Base-by-base conservation (phyloP, 2,329 filamentous ascomycete genomes). In the Penicillium thymicola region DNA sequence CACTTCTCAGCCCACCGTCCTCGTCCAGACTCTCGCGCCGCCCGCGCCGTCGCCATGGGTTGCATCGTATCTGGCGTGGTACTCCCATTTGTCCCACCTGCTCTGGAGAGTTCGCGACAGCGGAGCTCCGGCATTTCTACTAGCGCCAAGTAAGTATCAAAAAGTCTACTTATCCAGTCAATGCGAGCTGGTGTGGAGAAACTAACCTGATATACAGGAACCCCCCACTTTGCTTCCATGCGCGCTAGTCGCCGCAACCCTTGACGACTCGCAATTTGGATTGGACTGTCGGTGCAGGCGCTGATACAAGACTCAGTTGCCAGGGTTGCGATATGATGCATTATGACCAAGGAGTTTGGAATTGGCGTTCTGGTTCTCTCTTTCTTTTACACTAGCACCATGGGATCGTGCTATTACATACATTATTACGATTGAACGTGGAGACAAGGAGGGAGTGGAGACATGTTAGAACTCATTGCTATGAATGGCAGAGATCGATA, bases 11-110 rank as follows among this genome's bases (percentile, higher is more conserved):
- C 75, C 21, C 75, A 72, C 52, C 72, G 73, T 57, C 70, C 75
- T 36, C 72, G 63, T 25, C 72, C 73, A 18, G 71, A 75, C 43
- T 74, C 70, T 48, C 75, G 72, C 41, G 67, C 70, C 45, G 70
- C 75, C 41, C 75, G 75, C 36, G 72, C 76, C 42, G 61, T 78
- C 30, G 71, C 75, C 44, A 70, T 68, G 50, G 75, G 75, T 14
- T 76, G 76, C 58, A 68, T 79, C 14, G 65, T 74, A 40, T 74
- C 76, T 1, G 75, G 73, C 2, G 76, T 79, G 21, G 69, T 78
- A 18, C 65, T 79, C 5, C 77, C 77, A 5, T 79, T 79, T 59
- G 72, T 79, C 3, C 77, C 77, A 28, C 77, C 77, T 7, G 77
- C 77, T 5, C 67, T 79, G 11, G 76, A 78, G 58, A 78, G 76